Base-by-base conservation (phyloP, 1,139 yeast genomes). In the Casaregolazyma lundiana region DNA sequence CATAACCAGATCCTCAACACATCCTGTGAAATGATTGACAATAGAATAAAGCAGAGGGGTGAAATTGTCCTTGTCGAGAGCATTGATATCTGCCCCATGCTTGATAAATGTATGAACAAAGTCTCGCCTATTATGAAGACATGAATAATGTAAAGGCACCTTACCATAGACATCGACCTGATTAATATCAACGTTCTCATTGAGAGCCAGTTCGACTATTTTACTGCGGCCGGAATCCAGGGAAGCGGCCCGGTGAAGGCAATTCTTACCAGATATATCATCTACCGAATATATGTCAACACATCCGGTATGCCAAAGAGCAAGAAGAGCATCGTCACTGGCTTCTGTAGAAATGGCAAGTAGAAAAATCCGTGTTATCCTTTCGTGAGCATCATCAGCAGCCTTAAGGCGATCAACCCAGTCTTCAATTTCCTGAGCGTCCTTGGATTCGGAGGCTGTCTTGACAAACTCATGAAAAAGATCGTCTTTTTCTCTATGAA, bases 141-240 rank as follows among this genome's bases (percentile, higher is more conserved):
- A 78, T 1, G 96, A 95, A 62, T 90, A 88, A 64, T 92, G 97
- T 11, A 92, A 68, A 35, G 97, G 90, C 2, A 84, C 81, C 55
- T 94, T 75, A 3, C 95, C 96, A 55, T 85, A 82, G 38, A 76
- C 74, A 59, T 84, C 94, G 48, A 68, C 71, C 18, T 72, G 64
- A 4, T 72, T 65, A 3, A 69, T 66, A 48, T 68, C 69, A 11
- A 68, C 67, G 6, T 58, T 49, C 30, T 58, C 49, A 1, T 54
- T 45, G 13, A 67, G 53, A 18, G 69, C 69, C 18, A 72, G 59
- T 34, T 68, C 58, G 43, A 76, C 58, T 44, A 73, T 60, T 55
- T 65, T 61, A 9, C 51, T 51, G 43, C 76, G 62, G 17, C 46
- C 24, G 11, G 46, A 36, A 16, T 65, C 60, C 4, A 59, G 50